Evolutionary conservation across 2,329 filamentous ascomycete species (phyloP), one percentile per base, ranked within the genome.

Genomic region (Aspergillus bombycis): DNA sequence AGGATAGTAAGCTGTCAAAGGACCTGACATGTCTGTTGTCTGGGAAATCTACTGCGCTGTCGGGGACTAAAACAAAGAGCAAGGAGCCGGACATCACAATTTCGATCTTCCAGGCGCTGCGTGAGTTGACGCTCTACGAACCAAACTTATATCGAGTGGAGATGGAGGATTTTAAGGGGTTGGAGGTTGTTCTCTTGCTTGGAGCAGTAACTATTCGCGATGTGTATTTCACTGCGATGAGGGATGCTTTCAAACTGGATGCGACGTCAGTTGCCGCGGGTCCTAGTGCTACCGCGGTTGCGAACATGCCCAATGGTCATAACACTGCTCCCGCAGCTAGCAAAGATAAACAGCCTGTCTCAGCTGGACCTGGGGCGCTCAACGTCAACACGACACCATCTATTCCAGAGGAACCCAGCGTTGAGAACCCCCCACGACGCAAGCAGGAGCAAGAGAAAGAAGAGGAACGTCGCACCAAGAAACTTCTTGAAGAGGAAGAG

Each of bases 1-100:
- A 90, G 71, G 94, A 97, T 77, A 90, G 93, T 66, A 90, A 93
- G 67, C 80, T 97, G 60, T 91, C 89, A 62, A 95, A 91, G 79
- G 93, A 97, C 72, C 88, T 97, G 82, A 93, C 91, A 1, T 97
- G 94, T 78, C 93, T 91, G 77, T 85, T 97, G 80, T 91, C 90
- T 0, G 94, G 94, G 19, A 91, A 89, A 75, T 90, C 88, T 14
- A 86, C 91, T 0, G 84, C 86, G 57, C 75, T 81, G 3, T 73
- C 80, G 14, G 87, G 86, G 34, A 88, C 86, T 26, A 92, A 89
- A 78, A 92, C 84, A 68, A 88, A 92, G 82, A 91, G 85, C 81
- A 94, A 92, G 75, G 95, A 99, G 75, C 94, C 95, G 0, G 95
- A 98, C 78, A 98, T 98, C 70, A 94, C 93, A 0, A 85, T 98